Percentiles rank a stretch among this genome's conserved stretches.
Evolutionary conservation across 805 yeast genomes (phyloP).

Genomic region (Wickerhamiella parazyma): DNA sequence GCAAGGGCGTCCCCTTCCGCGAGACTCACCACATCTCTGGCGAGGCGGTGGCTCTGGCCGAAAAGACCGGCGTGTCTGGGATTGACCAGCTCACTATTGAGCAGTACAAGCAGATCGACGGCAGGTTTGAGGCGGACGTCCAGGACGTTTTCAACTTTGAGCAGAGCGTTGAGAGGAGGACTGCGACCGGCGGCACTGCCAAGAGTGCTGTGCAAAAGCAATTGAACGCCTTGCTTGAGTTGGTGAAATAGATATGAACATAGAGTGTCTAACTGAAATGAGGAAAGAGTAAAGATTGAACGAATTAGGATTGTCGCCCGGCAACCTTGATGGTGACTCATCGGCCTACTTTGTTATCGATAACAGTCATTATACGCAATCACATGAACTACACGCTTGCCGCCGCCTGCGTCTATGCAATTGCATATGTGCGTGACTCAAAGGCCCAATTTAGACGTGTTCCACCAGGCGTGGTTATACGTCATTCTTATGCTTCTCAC

Average conservation of each 20-base stretch:
- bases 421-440: too few relatives aligned
- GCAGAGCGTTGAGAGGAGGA: conserved; percentile 88
- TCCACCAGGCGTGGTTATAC: too few relatives aligned
- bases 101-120: conserved; percentile 69
- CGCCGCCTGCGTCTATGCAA: too few relatives aligned
- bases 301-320: too few relatives aligned
- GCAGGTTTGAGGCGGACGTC: conserved; percentile 70
- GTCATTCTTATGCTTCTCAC: too few relatives aligned
- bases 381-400: too few relatives aligned
- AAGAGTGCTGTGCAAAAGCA: conserved; percentile 77
- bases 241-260: neutral
- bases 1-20: conserved; percentile 97
- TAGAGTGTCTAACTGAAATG: too few relatives aligned
- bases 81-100: conserved; percentile 70
- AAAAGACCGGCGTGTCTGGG: conserved; percentile 60
- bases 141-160: conserved; percentile 81
- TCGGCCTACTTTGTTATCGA: too few relatives aligned
- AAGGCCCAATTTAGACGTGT: too few relatives aligned
- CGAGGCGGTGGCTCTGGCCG: conserved; percentile 88
- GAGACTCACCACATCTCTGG: conserved; percentile 99
- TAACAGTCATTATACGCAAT: too few relatives aligned
- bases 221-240: conserved; percentile 25
- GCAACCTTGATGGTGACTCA: too few relatives aligned
- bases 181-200: conserved; percentile 96
- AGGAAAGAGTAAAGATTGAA: too few relatives aligned